Conservation (phyloP, 1,284 basidiomycete species). For the Taiwanofungus camphoratus region DNA sequence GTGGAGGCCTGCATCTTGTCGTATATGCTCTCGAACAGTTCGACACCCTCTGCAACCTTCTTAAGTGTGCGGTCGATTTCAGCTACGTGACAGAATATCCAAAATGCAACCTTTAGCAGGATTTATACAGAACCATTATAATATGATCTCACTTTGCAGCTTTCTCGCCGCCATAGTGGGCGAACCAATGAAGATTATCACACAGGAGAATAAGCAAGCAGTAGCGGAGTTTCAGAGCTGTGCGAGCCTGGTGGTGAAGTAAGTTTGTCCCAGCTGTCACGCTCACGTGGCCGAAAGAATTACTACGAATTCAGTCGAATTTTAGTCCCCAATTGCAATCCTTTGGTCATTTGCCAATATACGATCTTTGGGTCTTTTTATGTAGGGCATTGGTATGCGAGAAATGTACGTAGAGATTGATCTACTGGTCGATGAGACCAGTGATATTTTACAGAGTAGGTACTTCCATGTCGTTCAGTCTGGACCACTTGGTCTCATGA, state of each 20-base stretch:
- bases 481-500: no score
- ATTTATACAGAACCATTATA: constrained; percentile 3
- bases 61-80: constrained; percentile 97
- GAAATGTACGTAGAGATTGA: no score
- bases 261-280: constrained; percentile 3
- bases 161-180: constrained; percentile 74
- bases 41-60: constrained; percentile 90
- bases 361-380: no score
- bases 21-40: constrained; percentile 92
- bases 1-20: constrained; percentile 94
- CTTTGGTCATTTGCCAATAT: no score
- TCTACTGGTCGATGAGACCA: no score
- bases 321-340: no score
- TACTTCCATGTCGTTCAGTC: no score
- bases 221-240: not conserved
- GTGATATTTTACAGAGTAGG: no score
- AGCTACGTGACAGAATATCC: constrained; percentile 42
- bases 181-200: constrained; percentile 17
- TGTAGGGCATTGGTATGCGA: no score
- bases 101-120: no score
- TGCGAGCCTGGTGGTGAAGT: not conserved
- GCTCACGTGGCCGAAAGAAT: not conserved
- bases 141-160: constrained; percentile 60
- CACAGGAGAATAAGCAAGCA: constrained; percentile 16
- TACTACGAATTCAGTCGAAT: not conserved